These are phyloP conservation scores for Stagonosporopsis cucurbitacearum DNA, from an alignment of 2,329 filamentous ascomycete species.

Conservation along the genomic window DNA sequence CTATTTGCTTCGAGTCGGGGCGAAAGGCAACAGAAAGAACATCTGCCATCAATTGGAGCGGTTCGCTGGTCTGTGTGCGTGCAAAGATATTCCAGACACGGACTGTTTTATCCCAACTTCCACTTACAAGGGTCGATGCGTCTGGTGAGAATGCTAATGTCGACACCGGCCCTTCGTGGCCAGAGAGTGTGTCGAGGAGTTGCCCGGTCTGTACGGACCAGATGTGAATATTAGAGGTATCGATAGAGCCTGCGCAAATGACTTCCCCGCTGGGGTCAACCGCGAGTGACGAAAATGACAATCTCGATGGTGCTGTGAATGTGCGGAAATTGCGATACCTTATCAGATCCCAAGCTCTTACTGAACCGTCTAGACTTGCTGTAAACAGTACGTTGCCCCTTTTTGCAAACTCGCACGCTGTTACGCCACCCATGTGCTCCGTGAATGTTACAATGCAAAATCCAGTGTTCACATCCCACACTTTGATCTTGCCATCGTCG, in stretches of 20 bases:
- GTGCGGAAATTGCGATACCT: conserved; percentile 97
- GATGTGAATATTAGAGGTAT: conserved; percentile 96
- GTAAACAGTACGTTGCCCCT: conserved; percentile 96
- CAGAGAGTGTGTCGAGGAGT: conserved; percentile 85
- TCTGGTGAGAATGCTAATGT: conserved; percentile 88
- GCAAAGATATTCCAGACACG: conserved; percentile 96
- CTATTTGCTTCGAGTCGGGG: conserved; percentile 89
- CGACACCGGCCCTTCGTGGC: conserved; percentile 93
- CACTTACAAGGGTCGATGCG: conserved; percentile 82
- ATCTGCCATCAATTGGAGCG: conserved; percentile 89
- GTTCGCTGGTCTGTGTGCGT: conserved; percentile 92
- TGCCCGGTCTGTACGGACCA: conserved; percentile 99
- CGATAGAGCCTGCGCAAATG: conserved; percentile 90
- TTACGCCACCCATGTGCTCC: conserved; percentile 93
- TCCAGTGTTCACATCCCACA: conserved; percentile 95
- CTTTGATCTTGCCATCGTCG: conserved; percentile 97
- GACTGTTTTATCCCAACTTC: conserved; percentile 96
- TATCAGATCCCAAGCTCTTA: conserved; percentile 95
- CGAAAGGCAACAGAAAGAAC: conserved; percentile 85
- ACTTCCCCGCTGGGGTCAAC: conserved; percentile 98
- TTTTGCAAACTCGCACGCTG: conserved; percentile 92
- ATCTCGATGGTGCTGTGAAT: conserved; percentile 88
- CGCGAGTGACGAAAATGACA: conserved; percentile 92
- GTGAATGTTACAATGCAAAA: conserved; percentile 99
- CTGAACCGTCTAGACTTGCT: conserved; percentile 89